A percentile compares a stretch with the other conserved stretches of the same genome.
Evolutionary conservation across 2,329 filamentous ascomycete species (phyloP).

Genomic region (Fusarium torreyae): DNA sequence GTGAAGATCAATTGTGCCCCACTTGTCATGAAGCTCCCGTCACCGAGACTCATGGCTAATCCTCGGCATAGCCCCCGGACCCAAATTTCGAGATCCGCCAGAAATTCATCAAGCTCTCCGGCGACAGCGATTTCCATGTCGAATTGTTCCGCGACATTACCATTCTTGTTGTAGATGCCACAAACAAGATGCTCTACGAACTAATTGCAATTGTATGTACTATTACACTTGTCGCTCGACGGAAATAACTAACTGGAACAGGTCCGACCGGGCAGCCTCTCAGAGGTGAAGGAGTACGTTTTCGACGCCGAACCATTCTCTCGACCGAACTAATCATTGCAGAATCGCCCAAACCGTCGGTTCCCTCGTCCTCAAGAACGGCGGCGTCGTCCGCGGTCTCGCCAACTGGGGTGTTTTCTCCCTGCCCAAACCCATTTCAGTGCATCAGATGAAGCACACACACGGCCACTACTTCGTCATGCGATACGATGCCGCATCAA

Average conservation of each 20-base stretch:
- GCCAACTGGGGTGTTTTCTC: conserved; percentile 96
- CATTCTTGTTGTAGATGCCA: conserved; percentile 50
- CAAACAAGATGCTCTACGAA: conserved; percentile 90
- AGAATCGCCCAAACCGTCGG: conserved; percentile 93
- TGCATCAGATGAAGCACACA: conserved; percentile 86
- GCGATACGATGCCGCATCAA: conserved; percentile 87
- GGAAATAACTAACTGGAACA: conserved; percentile 57
- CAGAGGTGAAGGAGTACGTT: conserved; percentile 94
- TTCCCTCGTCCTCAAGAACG: conserved; percentile 83
- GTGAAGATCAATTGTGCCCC: conserved; percentile 10
- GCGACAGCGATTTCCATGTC: conserved; percentile 21
- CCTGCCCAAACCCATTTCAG: conserved; percentile 83
- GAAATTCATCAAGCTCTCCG: conserved; percentile 44
- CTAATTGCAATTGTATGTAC: conserved; percentile 91
- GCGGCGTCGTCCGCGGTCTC: conserved; percentile 92
- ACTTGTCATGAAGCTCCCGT: conserved; percentile 31
- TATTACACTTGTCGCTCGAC: not conserved
- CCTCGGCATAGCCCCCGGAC: conserved; percentile 43
- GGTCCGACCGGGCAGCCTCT: conserved; percentile 92
- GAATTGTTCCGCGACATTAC: conserved; percentile 37
- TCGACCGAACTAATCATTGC: conserved; percentile 24
- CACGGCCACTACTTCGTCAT: conserved; percentile 97
- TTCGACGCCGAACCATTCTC: conserved; percentile 8
- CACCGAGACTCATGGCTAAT: conserved; percentile 49
- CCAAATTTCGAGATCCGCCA: conserved; percentile 50